Conservation (phyloP, 768 basidiomycete genomes). For the Mycena crocata region DNA sequence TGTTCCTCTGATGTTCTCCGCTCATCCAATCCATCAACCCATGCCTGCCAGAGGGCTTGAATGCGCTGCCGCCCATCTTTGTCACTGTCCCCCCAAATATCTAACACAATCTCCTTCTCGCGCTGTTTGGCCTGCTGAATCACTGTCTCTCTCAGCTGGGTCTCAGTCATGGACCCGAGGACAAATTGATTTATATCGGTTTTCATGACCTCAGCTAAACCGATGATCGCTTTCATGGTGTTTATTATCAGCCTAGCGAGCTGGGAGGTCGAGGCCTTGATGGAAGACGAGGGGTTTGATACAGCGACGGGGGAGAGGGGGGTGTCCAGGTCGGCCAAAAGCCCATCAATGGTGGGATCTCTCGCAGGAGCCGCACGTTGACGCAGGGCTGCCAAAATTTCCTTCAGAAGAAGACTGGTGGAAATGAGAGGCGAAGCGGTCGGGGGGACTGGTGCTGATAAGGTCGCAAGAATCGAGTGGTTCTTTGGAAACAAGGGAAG, state of each 20-base stretch:
- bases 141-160: constrained; percentile 63
- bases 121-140: constrained; percentile 62
- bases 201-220: constrained; percentile 73
- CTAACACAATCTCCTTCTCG: constrained; percentile 66
- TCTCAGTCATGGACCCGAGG: constrained; percentile 74
- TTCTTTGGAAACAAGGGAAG: constrained; percentile 67
- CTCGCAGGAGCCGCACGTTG: constrained; percentile 76
- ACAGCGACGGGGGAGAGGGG: constrained; percentile 43
- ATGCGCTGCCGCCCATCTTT: constrained; percentile 41
- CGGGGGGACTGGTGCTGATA: constrained; percentile 72
- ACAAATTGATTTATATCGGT: constrained; percentile 74
- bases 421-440: constrained; percentile 76
- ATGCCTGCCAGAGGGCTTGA: constrained; percentile 47
- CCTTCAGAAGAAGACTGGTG: constrained; percentile 63
- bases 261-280: constrained; percentile 33
- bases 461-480: constrained; percentile 60
- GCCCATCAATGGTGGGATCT: constrained; percentile 63
- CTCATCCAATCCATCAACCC: constrained; percentile 41
- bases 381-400: constrained; percentile 62
- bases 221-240: constrained; percentile 59
- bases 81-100: constrained; percentile 57
- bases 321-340: constrained; percentile 45
- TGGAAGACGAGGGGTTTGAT: constrained; percentile 38
- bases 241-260: constrained; percentile 63
- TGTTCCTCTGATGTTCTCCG: constrained; percentile 17